These are phyloP conservation scores for Trypanosoma grayi DNA, from an alignment of 208 protist genomes.

Conservation along the genomic window DNA sequence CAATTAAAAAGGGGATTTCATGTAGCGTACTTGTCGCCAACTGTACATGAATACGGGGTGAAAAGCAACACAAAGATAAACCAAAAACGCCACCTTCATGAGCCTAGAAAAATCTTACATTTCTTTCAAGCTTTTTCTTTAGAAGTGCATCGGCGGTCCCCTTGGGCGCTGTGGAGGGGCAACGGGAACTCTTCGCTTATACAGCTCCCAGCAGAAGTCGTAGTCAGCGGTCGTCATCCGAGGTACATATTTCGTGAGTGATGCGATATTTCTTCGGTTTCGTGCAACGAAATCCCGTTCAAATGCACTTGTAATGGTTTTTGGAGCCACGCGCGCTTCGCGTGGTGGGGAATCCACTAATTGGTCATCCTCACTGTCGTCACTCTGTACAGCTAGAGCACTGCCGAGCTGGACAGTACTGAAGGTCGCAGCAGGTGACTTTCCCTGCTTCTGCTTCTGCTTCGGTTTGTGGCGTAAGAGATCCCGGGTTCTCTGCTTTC, in stretches of 20 bases:
- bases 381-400: not conserved
- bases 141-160: conserved; percentile 21
- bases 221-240: conserved; percentile 17
- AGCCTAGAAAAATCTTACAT: not conserved
- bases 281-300: not conserved
- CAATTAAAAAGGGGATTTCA: not conserved
- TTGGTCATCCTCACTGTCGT: not conserved
- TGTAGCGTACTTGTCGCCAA: not conserved
- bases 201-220: conserved; percentile 28
- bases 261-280: not conserved
- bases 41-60: not conserved
- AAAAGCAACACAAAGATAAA: conserved; percentile 16
- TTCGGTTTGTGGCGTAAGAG: not conserved
- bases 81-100: conserved; percentile 21
- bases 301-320: not conserved
- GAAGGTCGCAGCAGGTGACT: not conserved
- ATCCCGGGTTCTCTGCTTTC: conserved; percentile 24
- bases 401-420: not conserved
- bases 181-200: conserved; percentile 10
- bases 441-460: not conserved
- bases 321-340: not conserved
- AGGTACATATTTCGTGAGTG: not conserved
- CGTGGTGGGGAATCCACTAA: not conserved
- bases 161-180: conserved; percentile 2
- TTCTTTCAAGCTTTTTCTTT: conserved; percentile 1